phyloP scores from a whole-genome alignment of 306 rosid genomes.

The Erythrophleum fordii region DNA sequence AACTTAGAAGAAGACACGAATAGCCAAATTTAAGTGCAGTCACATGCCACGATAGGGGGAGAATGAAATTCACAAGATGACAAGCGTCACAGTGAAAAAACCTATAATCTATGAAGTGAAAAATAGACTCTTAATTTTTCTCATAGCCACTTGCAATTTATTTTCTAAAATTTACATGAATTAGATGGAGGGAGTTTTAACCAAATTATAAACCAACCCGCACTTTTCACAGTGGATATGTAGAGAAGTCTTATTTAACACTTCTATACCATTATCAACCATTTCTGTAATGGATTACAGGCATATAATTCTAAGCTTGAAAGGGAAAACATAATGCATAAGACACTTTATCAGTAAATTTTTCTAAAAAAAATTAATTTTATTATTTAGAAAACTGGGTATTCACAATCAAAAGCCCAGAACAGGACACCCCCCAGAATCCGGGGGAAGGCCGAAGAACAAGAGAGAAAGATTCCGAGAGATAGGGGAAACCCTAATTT shows the following conservation, averaged over 20 bases:
- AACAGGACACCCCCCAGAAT: neutral
- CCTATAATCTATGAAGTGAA: neutral
- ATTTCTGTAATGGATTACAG: neutral
- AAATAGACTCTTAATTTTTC: neutral
- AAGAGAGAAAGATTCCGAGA: neutral
- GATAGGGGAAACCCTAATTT: neutral
- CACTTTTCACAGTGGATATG: neutral
- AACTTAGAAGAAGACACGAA: too few relatives aligned
- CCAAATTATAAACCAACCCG: neutral
- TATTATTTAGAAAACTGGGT: constrained; percentile 5
- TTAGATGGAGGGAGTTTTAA: neutral
- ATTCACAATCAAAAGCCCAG: neutral
- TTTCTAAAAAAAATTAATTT: constrained; percentile 1
- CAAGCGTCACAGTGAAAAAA: too few relatives aligned
- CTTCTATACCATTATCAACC: neutral
- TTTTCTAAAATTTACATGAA: neutral
- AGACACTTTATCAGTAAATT: neutral
- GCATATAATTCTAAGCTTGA: too few relatives aligned
- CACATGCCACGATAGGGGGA: too few relatives aligned
- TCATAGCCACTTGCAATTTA: neutral
- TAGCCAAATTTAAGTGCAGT: too few relatives aligned
- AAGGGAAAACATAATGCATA: too few relatives aligned
- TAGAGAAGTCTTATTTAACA: neutral
- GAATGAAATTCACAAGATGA: too few relatives aligned
- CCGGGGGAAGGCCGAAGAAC: neutral